phyloP scores from a whole-genome alignment of 805 yeast species.

The Hanseniaspora clermontiae region DNA sequence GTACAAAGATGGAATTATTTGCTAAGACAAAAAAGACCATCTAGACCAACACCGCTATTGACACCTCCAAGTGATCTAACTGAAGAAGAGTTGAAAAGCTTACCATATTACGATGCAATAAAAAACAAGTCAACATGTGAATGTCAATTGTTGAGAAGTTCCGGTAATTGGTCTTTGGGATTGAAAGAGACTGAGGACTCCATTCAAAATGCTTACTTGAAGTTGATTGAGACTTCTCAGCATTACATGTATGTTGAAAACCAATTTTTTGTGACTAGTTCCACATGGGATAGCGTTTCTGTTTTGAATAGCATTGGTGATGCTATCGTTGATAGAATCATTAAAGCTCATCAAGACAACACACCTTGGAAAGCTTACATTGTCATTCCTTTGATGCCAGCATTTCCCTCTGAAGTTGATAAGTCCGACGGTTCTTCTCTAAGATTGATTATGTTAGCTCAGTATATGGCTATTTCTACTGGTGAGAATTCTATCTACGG shows the following conservation, averaged over 20 bases:
- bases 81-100: slow-evolving; percentile 48
- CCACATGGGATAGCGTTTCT: slow-evolving; percentile 68
- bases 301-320: slow-evolving; percentile 81
- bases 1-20: slow-evolving; percentile 96
- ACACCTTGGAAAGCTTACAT: slow-evolving; percentile 82
- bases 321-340: slow-evolving; percentile 92
- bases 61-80: slow-evolving; percentile 87
- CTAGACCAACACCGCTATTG: slow-evolving; percentile 80
- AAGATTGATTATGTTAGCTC: slow-evolving; percentile 92
- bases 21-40: slow-evolving; percentile 84
- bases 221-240: slow-evolving; percentile 78
- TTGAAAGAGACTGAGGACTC: slow-evolving; percentile 73
- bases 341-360: slow-evolving; percentile 67
- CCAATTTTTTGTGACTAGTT: slow-evolving; percentile 87
- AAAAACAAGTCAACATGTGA: slow-evolving; percentile 76
- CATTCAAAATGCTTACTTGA: slow-evolving; percentile 84
- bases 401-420: slow-evolving; percentile 87
- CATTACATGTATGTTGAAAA: slow-evolving; percentile 91
- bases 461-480: slow-evolving; percentile 81
- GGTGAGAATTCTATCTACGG: slow-evolving; percentile 83
- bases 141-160: slow-evolving; percentile 75
- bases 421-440: slow-evolving; percentile 90
- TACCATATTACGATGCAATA: slow-evolving; percentile 31
- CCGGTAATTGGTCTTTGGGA: slow-evolving; percentile 90
- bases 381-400: slow-evolving; percentile 93